Percentiles rank a stretch among this genome's conserved stretches.
phyloP scores from a whole-genome alignment of 441 rosid genomes.

The Eruca vesicaria region DNA sequence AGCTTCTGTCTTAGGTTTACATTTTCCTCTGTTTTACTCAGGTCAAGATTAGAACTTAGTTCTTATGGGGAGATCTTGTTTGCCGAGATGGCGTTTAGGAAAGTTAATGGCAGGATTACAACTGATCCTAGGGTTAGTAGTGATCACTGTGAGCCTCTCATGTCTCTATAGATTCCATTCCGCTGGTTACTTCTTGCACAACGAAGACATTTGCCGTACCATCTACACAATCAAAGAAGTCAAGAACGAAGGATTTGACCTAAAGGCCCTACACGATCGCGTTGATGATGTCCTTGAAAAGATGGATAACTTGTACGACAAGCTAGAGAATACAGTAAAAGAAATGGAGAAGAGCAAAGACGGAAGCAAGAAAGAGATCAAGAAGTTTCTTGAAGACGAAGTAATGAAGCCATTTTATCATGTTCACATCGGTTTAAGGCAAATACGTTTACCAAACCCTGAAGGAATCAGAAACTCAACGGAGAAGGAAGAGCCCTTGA shows the following conservation, averaged over 20 bases:
- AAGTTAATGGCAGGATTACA: conserved; percentile 65
- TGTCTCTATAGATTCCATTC: conserved; percentile 73
- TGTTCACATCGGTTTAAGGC: conserved; percentile 66
- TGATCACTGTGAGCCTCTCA: conserved; percentile 56
- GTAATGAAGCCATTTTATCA: conserved; percentile 66
- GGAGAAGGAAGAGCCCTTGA: conserved; percentile 61
- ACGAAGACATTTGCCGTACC: conserved; percentile 65
- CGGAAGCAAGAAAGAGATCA: conserved; percentile 47
- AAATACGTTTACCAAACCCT: conserved; percentile 57
- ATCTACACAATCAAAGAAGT: conserved; percentile 49
- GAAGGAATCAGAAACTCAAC: conserved; percentile 47
- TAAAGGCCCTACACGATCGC: conserved; percentile 45
- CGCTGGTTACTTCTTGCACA: conserved; percentile 63
- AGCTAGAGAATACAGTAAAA: conserved; percentile 55
- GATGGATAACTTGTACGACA: conserved; percentile 61
- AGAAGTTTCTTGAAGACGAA: conserved; percentile 61
- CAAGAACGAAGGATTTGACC: conserved; percentile 46
- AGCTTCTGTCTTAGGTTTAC: background rate
- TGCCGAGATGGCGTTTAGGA: conserved; percentile 51
- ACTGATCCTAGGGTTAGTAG: conserved; percentile 59
- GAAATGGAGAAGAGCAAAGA: conserved; percentile 62
- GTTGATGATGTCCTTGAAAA: conserved; percentile 51
- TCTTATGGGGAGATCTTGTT: conserved; percentile 47
- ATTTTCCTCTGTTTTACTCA: conserved; percentile 9
- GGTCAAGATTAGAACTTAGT: conserved; percentile 14